Base-by-base conservation (phyloP, 2,329 filamentous ascomycete genomes). In the Orbilia oligospora region DNA sequence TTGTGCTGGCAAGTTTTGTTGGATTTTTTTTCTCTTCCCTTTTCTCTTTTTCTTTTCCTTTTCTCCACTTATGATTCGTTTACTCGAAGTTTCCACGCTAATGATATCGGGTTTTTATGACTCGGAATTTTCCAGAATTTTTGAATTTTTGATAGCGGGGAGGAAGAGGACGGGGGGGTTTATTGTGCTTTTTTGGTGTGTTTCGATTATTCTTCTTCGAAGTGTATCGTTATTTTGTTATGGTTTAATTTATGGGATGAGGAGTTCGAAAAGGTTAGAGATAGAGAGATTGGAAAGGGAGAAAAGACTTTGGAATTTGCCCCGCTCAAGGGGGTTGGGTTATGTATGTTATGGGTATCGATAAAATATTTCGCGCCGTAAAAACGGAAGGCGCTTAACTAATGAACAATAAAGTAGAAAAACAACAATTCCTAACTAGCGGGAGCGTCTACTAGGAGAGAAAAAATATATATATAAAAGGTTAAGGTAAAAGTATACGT, bases 331-430 rank as follows among this genome's bases (percentile, higher is more conserved):
- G n/a, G n/a, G n/a, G n/a, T n/a, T n/a, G n/a, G n/a, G n/a, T n/a
- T n/a, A n/a, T n/a, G n/a, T n/a, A n/a, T n/a, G n/a, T n/a, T n/a
- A n/a, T n/a, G n/a, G n/a, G n/a, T n/a, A n/a, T n/a, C n/a, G 38
- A 12, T 16, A 41, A 5, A 27, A 4, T 36, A 36, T 1, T 44
- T 30, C 27, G 22, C 58, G 36, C 36, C 58, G 22, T 53, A 16
- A 61, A 61, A 30, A 49, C 24, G 51, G 33, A 55, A 46, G 70
- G 61, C 53, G 44, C 24, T 64, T 24, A 48, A 18, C n/a, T n/a
- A n/a, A 22, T 8, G 33, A 38, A 41, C 27, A 63, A 58, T 9
- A 24, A n/a, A 14, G 38, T 41, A 14, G 12, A 41, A 27, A 30
- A 51, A 24, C 14, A 55, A 53, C 38, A 63, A 64, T 53, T 14